Conservation (phyloP, 139 green algal genomes). For the Ostreobium quekettii region DNA sequence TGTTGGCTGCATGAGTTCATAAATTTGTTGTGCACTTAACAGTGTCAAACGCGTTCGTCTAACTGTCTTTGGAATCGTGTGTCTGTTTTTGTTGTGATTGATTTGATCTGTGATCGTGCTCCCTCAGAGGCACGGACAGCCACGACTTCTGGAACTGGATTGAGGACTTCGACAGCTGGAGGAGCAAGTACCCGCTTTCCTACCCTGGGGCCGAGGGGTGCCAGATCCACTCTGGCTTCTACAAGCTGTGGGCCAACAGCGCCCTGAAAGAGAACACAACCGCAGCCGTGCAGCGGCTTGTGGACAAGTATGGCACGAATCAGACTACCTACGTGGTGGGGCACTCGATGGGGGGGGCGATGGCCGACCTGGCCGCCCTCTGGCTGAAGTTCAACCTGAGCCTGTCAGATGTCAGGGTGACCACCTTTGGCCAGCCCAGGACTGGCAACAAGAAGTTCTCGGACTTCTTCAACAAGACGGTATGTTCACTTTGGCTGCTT, state of each 20-base stretch:
- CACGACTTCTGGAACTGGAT: constrained; percentile 61
- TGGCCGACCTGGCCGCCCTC: background rate
- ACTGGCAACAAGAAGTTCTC: constrained; percentile 72
- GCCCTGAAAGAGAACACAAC: constrained; percentile 4
- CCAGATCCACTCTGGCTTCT: constrained; percentile 51
- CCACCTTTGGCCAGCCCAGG: constrained; percentile 72
- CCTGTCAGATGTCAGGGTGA: constrained; percentile 33
- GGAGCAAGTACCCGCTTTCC: constrained; percentile 33
- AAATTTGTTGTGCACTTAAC: too few species aligned
- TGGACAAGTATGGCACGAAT: constrained; percentile 27
- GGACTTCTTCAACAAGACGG: constrained; percentile 34
- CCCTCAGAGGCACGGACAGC: constrained; percentile 71
- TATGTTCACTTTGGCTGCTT: too few species aligned
- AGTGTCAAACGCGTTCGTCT: too few species aligned
- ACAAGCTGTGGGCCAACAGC: constrained; percentile 3
- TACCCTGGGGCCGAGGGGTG: constrained; percentile 30
- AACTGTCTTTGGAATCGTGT: too few species aligned
- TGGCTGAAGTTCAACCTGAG: background rate
- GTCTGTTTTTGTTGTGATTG: too few species aligned
- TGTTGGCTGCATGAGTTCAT: too few species aligned
- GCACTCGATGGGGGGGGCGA: background rate
- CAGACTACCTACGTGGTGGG: too few species aligned
- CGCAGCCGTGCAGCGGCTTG: constrained; percentile 8
- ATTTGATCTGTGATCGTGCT: too few species aligned
- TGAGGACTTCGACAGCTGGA: constrained; percentile 73